Percentiles rank a stretch among this genome's conserved stretches.
phyloP scores from a whole-genome alignment of 176 grass and related monocot species.

The Tillandsia fasciculata region DNA sequence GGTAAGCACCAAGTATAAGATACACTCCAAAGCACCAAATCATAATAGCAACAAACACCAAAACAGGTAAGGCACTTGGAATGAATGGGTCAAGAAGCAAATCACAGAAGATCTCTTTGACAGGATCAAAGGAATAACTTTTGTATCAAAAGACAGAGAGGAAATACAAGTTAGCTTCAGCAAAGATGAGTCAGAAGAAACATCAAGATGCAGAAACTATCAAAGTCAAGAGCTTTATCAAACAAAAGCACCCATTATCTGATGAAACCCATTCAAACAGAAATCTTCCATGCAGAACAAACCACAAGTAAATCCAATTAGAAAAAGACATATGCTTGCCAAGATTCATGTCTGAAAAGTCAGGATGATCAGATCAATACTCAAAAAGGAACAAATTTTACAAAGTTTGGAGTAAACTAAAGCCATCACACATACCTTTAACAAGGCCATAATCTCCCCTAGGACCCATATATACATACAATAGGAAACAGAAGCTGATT shows the following conservation, averaged over 20 bases:
- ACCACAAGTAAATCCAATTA: background rate
- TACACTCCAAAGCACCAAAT: too few species aligned
- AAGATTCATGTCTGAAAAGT: background rate
- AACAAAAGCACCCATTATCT: background rate
- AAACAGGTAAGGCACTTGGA: background rate
- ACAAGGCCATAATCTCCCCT: constrained; percentile 3
- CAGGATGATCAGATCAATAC: too few species aligned
- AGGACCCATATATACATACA: too few species aligned
- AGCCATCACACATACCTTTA: background rate
- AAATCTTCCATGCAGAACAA: background rate
- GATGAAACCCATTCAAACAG: background rate
- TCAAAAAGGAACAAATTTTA: constrained; percentile 25
- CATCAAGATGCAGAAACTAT: background rate
- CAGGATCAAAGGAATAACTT: background rate
- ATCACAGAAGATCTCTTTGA: background rate
- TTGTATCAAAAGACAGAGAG: background rate
- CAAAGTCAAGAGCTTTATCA: background rate
- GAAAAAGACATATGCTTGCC: background rate
- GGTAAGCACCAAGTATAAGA: too few species aligned
- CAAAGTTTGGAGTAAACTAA: background rate
- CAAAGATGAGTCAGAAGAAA: background rate
- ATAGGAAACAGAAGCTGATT: too few species aligned
- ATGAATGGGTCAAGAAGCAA: background rate
- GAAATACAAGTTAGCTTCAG: background rate
- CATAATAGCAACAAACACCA: too few species aligned